Evolutionary conservation across 139 green algal genomes (phyloP), one percentile per base, ranked within the genome.

Genomic region (Picochlorum sp.): DNA sequence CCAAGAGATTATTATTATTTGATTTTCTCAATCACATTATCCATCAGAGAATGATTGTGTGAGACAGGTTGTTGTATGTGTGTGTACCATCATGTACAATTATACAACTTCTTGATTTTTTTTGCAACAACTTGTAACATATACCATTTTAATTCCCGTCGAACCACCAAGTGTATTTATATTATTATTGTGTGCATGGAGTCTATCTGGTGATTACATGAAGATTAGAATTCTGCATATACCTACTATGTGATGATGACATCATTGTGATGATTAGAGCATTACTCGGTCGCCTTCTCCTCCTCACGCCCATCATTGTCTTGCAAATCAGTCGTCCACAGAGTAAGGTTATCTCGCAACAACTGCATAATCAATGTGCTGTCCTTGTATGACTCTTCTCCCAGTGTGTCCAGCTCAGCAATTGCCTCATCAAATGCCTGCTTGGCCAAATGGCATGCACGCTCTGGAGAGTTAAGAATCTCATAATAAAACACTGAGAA

Each of bases 401-500:
- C 88, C 41, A 98, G 77, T 3, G 90, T 95, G 74, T 98, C 93
- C 37, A 98, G 84, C 80, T 98, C 93, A 20, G 85, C 84, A 73
- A 98, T 98, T 16, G 92, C 93, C 75, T 98, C 93, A 67, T 98
- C 93, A 77, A 98, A 98, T 1, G 93, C 93, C 85, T 96, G 87
- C 85, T 98, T 98, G 4, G 92, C 92, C 62, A 98, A 79, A 66
- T 93, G 79, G 85, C 92, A 98, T 11, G 92, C 92, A 38, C 85
- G 82, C 82, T 98, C 93, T 11, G 93, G 93, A 14, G 91, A 96
- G 85, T 98, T 98, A 38, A 98, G 74, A 71, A 98, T 97, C 77
- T 98, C 93, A 60, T 98, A 98, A 83, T 98, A 98, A 77, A 98
- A 98, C 9, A 98, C 93, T 11, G 89, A 97, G 81, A 98, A 98